A percentile compares a stretch with the other conserved stretches of the same genome.
These are phyloP conservation scores for Sclerotinia minor DNA, from an alignment of 2,329 filamentous ascomycete genomes.

Conservation along the genomic window DNA sequence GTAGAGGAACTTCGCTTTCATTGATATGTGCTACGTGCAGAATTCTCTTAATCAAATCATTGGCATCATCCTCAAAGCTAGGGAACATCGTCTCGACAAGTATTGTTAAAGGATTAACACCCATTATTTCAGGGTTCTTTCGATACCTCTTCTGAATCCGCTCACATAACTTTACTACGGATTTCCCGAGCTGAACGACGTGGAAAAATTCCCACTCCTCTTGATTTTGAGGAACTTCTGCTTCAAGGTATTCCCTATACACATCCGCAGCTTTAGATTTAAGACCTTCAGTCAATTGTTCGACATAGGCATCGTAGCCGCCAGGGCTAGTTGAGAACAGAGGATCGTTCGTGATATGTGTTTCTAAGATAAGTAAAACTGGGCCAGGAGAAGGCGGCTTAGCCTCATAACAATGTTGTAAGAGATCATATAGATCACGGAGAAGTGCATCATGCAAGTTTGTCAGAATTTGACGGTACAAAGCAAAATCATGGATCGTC, in stretches of 20 bases:
- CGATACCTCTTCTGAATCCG: slow-evolving; percentile 90
- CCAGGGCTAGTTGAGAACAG: slow-evolving; percentile 70
- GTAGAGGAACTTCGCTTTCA: slow-evolving; percentile 74
- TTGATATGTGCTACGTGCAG: slow-evolving; percentile 69
- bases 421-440: slow-evolving; percentile 82
- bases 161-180: slow-evolving; percentile 80
- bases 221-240: slow-evolving; percentile 75
- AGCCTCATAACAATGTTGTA: slow-evolving; percentile 85
- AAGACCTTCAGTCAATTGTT: slow-evolving; percentile 71
- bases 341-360: slow-evolving; percentile 77
- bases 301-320: slow-evolving; percentile 70
- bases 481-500: slow-evolving; percentile 67
- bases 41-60: slow-evolving; percentile 80
- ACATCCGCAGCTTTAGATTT: slow-evolving; percentile 72
- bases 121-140: slow-evolving; percentile 85
- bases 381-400: slow-evolving; percentile 80
- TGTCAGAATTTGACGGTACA: slow-evolving; percentile 74
- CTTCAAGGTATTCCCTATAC: slow-evolving; percentile 76
- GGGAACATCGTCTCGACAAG: slow-evolving; percentile 83
- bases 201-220: slow-evolving; percentile 89
- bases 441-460: slow-evolving; percentile 78
- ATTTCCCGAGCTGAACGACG: slow-evolving; percentile 84
- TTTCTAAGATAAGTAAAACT: slow-evolving; percentile 75
- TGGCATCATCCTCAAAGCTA: slow-evolving; percentile 84
- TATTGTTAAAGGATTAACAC: slow-evolving; percentile 63